Evolutionary conservation across 768 basidiomycete species (phyloP), one percentile per base, ranked within the genome.

Genomic region (Boletus insuetus): DNA sequence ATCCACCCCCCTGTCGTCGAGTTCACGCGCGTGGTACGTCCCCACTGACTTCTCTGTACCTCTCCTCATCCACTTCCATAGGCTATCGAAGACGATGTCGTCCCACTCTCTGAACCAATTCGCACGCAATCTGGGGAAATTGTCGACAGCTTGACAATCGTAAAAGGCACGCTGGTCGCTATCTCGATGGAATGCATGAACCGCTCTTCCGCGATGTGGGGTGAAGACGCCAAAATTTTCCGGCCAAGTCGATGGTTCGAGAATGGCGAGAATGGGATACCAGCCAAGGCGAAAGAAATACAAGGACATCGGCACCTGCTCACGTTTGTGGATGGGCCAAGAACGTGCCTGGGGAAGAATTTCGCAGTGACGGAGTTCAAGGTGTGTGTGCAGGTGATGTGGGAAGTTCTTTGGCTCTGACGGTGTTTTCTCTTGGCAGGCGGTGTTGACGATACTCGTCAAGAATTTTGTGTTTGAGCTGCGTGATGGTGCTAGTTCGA

Each of bases 241-340:
- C 71, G 78, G 35, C 87, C 86, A 0, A 82, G 82, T 53, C 73
- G 86, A 14, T 90, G 87, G 87, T 71, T 87, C 8, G 64, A 65
- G 16, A 65, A 68, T 9, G 51, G 40, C 2, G 24, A 56, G 12
- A 64, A 68, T 16, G 64, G 67, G 1, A 56, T 57, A 9, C 54
- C 60, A 14, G 37, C 38, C 42, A 56, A 60, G 12, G 74, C 75
- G 0, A 75, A 75, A 44, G 74, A 75, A 24, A 70, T 81, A 4
- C 75, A 75, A 60, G 82, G 80, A 6, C 70, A 81, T 57, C 73
- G 75, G 0, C 80, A 82, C 61, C 63, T 81, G 20, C 66, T 82
- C 17, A 77, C 78, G 0, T 83, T 83, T 62, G 68, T 71, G 6
- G 79, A 80, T 60, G 81, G 82, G 0, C 77, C 79, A 4, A 67